Base-by-base conservation (phyloP, 2,329 filamentous ascomycete species). In the Colletotrichum viniferum region DNA sequence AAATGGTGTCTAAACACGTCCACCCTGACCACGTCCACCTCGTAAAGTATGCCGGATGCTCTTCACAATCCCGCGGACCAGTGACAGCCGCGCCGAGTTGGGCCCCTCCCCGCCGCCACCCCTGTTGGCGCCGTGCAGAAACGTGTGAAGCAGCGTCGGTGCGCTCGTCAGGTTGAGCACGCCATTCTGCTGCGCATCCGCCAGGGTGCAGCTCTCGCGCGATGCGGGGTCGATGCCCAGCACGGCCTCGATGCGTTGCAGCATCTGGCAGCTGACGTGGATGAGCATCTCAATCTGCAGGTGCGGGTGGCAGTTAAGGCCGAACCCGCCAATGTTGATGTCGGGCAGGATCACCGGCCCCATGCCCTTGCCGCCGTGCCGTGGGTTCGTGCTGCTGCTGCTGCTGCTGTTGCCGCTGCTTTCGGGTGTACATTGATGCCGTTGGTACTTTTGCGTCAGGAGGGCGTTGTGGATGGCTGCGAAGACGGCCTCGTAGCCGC, bases 261-360 rank as follows among this genome's bases (percentile, higher is more conserved):
- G 7, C 52, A 68, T 68, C 30, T 68, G 65, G 18, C 30, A 68
- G 12, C 65, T 68, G 52, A 68, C 52, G 32, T 68, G 65, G 8
- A 68, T 58, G 7, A 68, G 32, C 65, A 68, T 68, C 52, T 68
- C 65, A 26, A 68, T 68, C 10, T 68, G 65, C 48, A 68, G 32
- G 52, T 68, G 28, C 7, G 52, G 65, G 32, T 68, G 30, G 52
- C 52, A 24, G 21, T 38, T 30, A 21, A 68, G 21, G 30, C 30
- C 52, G 24, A 68, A 68, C 1, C 65, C 65, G 4, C 65, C 65
- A 10, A 68, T 24, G 5, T 30, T 24, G 32, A 68, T 30, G 16
- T 68, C 21, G 0, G 65, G 65, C 13, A 68, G 16, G 12, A 68
- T 28, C 28, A 28, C 13, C 5, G 52, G 65, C 10, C 60, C 28